Base-by-base conservation (phyloP, 1,284 basidiomycete species). In the Fistulinella staudtii region DNA sequence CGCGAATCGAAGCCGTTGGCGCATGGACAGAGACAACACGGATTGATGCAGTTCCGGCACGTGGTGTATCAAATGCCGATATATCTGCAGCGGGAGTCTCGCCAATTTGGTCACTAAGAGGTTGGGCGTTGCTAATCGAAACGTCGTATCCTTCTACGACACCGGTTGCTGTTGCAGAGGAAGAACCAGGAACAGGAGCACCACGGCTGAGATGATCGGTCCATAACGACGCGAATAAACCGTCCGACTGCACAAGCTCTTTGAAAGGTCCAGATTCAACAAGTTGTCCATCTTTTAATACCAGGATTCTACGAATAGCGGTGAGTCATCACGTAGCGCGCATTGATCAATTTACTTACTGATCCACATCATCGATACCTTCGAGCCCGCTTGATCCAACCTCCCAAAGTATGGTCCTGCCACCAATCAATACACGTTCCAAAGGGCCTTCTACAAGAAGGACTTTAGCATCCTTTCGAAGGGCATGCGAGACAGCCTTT, bases 391-490 rank as follows among this genome's bases (percentile, higher is more conserved):
- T 88, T 76, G 61, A 87, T 85, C 14, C 90, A 86, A 64, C 91
- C 85, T 39, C 87, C 87, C 51, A 94, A 61, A 25, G 82, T 83
- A 15, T 85, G 83, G 63, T 49, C 86, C 76, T 40, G 81, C 85
- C 55, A 77, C 69, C 46, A 79, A 80, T 23, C 85, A 75, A 55
- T 83, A 82, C 21, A 39, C 91, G 71, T 9, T 93, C 91, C 49
- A 94, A 88, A 56, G 88, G 80, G 33, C 64, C 60, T 48, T 93
- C 92, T 39, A 93, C 63, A 13, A 93, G 71, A 31, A 94, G 64
- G 44, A 93, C 81, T 6, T 89, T 87, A 14, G 93, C 88, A 58
- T 87, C 82, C 68, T 94, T 94, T 44, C 90, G 68, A 38, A 95
- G 73, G 3, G 90, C 92, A 39, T 91, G 74, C 0, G 93, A 91